A percentile compares a stretch with the other conserved stretches of the same genome.
Evolutionary conservation across 371 early-diverging fungal genomes (phyloP).

Genomic region (Mucor racemosus): DNA sequence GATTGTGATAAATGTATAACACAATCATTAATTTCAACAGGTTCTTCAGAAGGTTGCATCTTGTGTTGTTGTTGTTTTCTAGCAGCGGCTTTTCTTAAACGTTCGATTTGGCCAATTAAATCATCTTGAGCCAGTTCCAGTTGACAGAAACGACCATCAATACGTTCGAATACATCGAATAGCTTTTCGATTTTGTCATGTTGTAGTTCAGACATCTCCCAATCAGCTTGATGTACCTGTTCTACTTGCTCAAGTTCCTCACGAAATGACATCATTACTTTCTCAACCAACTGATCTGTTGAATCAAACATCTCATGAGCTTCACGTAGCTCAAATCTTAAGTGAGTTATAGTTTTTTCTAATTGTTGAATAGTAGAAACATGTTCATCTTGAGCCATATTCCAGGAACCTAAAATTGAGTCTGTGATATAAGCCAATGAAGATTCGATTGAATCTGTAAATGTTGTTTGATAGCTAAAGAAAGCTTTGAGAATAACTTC

Average conservation of each 20-base stretch:
- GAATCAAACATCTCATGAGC: constrained; percentile 63
- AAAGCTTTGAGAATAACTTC: constrained; percentile 59
- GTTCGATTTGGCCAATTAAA: constrained; percentile 40
- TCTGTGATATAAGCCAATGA: constrained; percentile 60
- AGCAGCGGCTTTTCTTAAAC: constrained; percentile 26
- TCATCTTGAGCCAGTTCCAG: constrained; percentile 46
- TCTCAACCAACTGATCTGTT: constrained; percentile 58
- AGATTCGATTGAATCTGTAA: constrained; percentile 57
- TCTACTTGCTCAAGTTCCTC: constrained; percentile 60
- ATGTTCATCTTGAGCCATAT: neutral
- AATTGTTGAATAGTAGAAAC: constrained; percentile 18
- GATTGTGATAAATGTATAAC: constrained; percentile 38
- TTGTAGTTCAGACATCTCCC: constrained; percentile 47
- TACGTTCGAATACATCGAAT: constrained; percentile 54
- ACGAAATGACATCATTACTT: constrained; percentile 59
- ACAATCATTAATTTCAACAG: constrained; percentile 15
- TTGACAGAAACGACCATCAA: constrained; percentile 45
- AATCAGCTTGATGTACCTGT: constrained; percentile 47
- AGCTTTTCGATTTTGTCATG: constrained; percentile 47
- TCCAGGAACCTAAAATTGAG: constrained; percentile 39
- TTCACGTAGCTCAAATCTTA: constrained; percentile 58
- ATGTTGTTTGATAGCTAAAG: constrained; percentile 60
- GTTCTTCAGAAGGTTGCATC: neutral
- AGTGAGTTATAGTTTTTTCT: constrained; percentile 37
- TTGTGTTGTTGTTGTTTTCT: constrained; percentile 3